Evolutionary conservation across 2,329 filamentous ascomycete species (phyloP).

Genomic region (Aspergillus bombycis): DNA sequence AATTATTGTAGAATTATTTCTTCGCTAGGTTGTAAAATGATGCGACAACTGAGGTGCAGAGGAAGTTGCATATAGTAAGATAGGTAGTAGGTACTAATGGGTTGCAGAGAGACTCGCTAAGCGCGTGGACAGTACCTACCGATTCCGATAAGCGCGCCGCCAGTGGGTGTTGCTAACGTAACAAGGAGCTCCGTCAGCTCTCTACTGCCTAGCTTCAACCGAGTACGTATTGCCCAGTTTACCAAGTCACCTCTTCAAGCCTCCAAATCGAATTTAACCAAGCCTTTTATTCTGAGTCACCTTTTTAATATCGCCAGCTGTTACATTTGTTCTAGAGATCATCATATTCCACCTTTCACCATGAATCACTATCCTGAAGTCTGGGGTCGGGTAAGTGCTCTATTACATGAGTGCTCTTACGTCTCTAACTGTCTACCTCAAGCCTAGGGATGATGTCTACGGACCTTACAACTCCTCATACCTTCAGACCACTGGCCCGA

Average conservation of each 20-base stretch:
- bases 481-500: conserved; percentile 71
- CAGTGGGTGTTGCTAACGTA: conserved; percentile 25
- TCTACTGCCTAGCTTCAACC: conserved; percentile 33
- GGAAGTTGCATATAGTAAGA: not conserved
- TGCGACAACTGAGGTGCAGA: not conserved
- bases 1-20: not conserved
- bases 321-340: conserved; percentile 10
- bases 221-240: not conserved
- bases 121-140: conserved; percentile 8
- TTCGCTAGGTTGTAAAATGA: not conserved
- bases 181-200: conserved; percentile 41
- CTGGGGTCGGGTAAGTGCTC: conserved; percentile 61
- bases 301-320: conserved; percentile 19
- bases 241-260: not conserved
- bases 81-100: not conserved
- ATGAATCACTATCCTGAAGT: conserved; percentile 70
- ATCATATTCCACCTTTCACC: conserved; percentile 25
- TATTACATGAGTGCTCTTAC: conserved; percentile 10
- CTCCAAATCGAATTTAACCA: not conserved
- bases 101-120: conserved; percentile 6
- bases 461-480: conserved; percentile 89
- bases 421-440: conserved; percentile 42
- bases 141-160: conserved; percentile 23
- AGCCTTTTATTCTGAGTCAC: not conserved
- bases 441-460: conserved; percentile 98